A percentile compares a stretch with the other conserved stretches of the same genome.
Evolutionary conservation across 2,329 filamentous ascomycete species (phyloP).

Genomic region (Didymosphaeria variabile): DNA sequence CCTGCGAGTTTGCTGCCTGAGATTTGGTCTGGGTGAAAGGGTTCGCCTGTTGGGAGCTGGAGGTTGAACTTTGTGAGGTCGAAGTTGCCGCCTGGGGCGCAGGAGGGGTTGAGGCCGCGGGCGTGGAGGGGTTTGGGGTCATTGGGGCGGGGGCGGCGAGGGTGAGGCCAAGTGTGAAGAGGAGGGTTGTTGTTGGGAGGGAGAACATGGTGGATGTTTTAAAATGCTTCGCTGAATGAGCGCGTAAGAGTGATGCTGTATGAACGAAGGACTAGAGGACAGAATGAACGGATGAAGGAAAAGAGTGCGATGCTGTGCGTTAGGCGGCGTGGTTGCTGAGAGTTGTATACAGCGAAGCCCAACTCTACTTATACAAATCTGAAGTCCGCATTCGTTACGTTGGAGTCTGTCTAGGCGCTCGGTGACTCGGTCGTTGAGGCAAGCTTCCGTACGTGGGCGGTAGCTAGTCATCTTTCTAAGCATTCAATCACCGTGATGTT

Average conservation of each 20-base stretch:
- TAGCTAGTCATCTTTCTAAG: neutral
- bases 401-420: neutral
- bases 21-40: slow-evolving; percentile 41
- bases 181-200: slow-evolving; percentile 15
- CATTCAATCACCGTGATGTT: neutral
- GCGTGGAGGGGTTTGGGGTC: slow-evolving; percentile 18
- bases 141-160: slow-evolving; percentile 19
- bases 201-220: slow-evolving; percentile 15
- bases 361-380: slow-evolving; percentile 1
- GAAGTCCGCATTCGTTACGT: neutral
- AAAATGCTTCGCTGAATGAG: neutral
- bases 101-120: slow-evolving; percentile 19
- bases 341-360: neutral
- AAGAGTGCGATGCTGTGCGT: neutral
- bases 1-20: slow-evolving; percentile 42
- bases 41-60: slow-evolving; percentile 51
- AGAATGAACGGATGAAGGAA: neutral
- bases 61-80: slow-evolving; percentile 42
- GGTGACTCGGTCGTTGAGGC: neutral
- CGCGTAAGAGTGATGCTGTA: neutral
- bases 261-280: slow-evolving; percentile 1
- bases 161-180: slow-evolving; percentile 19
- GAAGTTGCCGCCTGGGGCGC: slow-evolving; percentile 34
- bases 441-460: neutral
- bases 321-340: neutral